Evolutionary conservation across 768 basidiomycete species (phyloP).

Genomic region (Mycena leptocephala): DNA sequence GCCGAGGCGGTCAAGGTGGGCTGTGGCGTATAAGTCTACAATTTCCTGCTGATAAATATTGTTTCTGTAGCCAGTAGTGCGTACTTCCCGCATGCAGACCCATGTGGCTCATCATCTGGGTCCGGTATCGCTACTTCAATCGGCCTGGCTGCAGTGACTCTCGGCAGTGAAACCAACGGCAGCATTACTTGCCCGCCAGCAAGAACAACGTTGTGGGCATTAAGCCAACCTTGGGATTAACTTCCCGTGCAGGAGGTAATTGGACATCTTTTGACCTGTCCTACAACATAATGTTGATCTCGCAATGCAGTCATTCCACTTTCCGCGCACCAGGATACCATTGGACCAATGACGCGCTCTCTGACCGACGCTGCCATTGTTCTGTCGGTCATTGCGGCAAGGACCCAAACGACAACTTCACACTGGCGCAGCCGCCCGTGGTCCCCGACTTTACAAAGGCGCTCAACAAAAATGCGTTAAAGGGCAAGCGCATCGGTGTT

Average conservation of each 20-base stretch:
- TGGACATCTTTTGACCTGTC: neutral
- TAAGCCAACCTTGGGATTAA: slow-evolving; percentile 58
- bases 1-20: neutral
- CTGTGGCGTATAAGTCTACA: neutral
- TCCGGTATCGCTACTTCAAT: too few species aligned
- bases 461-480: slow-evolving; percentile 53
- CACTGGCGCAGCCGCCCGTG: too few species aligned
- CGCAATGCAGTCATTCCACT: slow-evolving; percentile 59
- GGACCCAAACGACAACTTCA: too few species aligned
- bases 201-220: slow-evolving; percentile 59
- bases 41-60: neutral
- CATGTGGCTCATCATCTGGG: too few species aligned
- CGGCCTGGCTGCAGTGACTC: too few species aligned
- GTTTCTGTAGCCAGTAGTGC: slow-evolving; percentile 55
- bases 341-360: slow-evolving; percentile 53
- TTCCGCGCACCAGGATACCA: slow-evolving; percentile 57
- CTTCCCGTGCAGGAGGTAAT: slow-evolving; percentile 55
- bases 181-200: slow-evolving; percentile 60
- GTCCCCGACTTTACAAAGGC: slow-evolving; percentile 61
- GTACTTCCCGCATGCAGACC: too few species aligned
- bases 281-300: neutral
- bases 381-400: slow-evolving; percentile 46
- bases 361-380: slow-evolving; percentile 58
- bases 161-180: slow-evolving; percentile 62
- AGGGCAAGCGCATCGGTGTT: slow-evolving; percentile 62